These are phyloP conservation scores for Dysphania ambrosioides DNA, from an alignment of 148 eudicot genomes.

Conservation along the genomic window DNA sequence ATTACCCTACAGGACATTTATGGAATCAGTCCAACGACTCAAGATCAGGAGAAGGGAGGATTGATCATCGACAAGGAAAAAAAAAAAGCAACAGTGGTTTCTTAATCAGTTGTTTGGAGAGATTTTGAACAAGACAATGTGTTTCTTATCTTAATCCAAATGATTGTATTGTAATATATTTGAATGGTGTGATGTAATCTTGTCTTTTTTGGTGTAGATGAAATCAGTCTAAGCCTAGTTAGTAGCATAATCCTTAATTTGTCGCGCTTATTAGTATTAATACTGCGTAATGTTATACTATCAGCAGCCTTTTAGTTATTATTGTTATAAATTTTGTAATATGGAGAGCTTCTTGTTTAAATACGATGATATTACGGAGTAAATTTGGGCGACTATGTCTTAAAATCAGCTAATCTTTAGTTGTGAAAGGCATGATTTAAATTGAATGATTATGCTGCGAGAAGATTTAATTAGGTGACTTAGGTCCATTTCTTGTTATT, in stretches of 20 bases:
- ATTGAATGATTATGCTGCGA: neutral
- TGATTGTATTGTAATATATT: slow-evolving; percentile 14
- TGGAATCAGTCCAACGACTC: slow-evolving; percentile 45
- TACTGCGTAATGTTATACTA: neutral
- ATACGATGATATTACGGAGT: too few relatives aligned
- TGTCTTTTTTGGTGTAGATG: neutral
- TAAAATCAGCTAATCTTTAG: too few relatives aligned
- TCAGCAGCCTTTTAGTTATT: neutral
- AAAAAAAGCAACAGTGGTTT: neutral
- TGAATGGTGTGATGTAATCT: neutral
- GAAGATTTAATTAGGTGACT: neutral
- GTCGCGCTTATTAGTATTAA: neutral
- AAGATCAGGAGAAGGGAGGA: slow-evolving; percentile 34
- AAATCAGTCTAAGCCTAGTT: neutral
- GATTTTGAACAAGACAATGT: neutral
- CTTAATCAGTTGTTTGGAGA: slow-evolving; percentile 14
- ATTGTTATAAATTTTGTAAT: too few relatives aligned
- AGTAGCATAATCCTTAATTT: neutral
- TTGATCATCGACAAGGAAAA: neutral
- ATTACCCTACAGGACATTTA: slow-evolving; percentile 40
- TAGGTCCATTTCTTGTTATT: neutral
- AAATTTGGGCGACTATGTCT: too few relatives aligned
- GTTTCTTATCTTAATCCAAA: slow-evolving; percentile 2
- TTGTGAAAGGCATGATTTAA: neutral
- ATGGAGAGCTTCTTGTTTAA: too few relatives aligned